Conservation (phyloP, 768 basidiomycete species). For the Brasilioporus rufonigricans region DNA sequence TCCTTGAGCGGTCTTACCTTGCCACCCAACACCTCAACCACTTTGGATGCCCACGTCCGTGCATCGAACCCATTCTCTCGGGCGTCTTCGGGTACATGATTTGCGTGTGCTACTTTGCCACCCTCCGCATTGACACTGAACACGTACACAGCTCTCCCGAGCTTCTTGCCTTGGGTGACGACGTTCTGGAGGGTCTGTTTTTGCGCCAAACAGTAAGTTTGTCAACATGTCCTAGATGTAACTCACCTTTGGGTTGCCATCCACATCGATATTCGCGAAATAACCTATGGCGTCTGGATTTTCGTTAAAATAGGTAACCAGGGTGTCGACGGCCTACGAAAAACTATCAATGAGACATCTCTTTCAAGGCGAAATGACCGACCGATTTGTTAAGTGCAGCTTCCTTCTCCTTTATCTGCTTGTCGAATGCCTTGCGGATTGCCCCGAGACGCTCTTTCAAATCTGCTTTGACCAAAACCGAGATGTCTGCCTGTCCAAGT, state of each 20-base stretch:
- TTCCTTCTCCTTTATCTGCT: slow-evolving; percentile 80
- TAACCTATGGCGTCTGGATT: slow-evolving; percentile 70
- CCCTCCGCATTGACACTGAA: slow-evolving; percentile 72
- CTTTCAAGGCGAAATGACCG: slow-evolving; percentile 14
- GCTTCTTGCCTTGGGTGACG: slow-evolving; percentile 74
- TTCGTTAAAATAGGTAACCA: slow-evolving; percentile 74
- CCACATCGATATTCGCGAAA: slow-evolving; percentile 68
- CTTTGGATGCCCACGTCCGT: slow-evolving; percentile 81
- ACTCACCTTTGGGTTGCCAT: slow-evolving; percentile 81
- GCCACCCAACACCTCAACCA: slow-evolving; percentile 81
- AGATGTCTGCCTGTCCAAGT: slow-evolving; percentile 86
- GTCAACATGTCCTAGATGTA: neutral
- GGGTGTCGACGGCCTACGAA: slow-evolving; percentile 62
- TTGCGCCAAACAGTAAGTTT: neutral
- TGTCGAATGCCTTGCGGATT: slow-evolving; percentile 81
- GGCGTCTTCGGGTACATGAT: slow-evolving; percentile 65
- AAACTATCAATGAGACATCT: neutral
- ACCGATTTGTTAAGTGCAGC: slow-evolving; percentile 76
- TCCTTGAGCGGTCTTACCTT: slow-evolving; percentile 56
- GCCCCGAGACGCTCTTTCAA: slow-evolving; percentile 70
- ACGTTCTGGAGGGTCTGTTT: slow-evolving; percentile 70
- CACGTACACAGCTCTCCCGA: slow-evolving; percentile 83
- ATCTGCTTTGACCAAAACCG: slow-evolving; percentile 75
- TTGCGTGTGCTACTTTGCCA: slow-evolving; percentile 83
- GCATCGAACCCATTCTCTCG: slow-evolving; percentile 76